Base-by-base conservation (phyloP, 169 alveolate species). In the Fabrea salina region DNA sequence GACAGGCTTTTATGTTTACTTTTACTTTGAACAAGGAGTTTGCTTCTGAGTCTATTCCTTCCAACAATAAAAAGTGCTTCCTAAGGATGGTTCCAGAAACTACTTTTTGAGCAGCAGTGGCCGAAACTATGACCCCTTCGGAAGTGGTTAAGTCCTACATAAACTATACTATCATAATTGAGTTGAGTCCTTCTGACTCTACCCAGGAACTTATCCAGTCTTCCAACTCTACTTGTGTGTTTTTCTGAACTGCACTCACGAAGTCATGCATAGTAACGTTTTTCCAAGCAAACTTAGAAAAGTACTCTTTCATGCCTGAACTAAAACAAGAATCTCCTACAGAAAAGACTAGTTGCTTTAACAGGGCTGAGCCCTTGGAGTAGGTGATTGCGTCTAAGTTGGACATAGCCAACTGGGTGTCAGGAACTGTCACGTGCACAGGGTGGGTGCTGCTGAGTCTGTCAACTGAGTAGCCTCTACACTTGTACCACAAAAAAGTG, bases 381-480 rank as follows among this genome's bases (percentile, higher is more conserved):
- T 94, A 94, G 5, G 95, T 89, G 27, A 94, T 91, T 1, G 91
- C 93, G 80, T 94, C 96, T 80, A 94, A 89, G 39, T 90, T 88
- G 25, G 89, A 86, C 67, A 90, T 93, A 11, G 95, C 94, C 8
- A 78, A 87, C 70, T 91, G 95, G 32, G 97, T 91, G 77, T 89
- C 84, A 22, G 80, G 80, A 32, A 89, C 86, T 37, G 80, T 77
- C 2, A 86, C 85, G 59, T 82, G 71, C 22, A 94, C 92, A 1
- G 95, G 93, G 84, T 94, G 97, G 22, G 93, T 92, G 4, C 96
- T 80, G 0, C 86, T 64, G 33, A 81, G 67, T 41, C 81, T 77
- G 81, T 94, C 97, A 39, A 87, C 87, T 11, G 79, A 74, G 72
- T 86, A 86, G 4, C 89, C 94, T 79, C 84, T 80, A 25, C 64